Evolutionary conservation across 2,329 filamentous ascomycete species (phyloP), one percentile per base, ranked within the genome.

Genomic region (Talaromyces albobiverticillius): DNA sequence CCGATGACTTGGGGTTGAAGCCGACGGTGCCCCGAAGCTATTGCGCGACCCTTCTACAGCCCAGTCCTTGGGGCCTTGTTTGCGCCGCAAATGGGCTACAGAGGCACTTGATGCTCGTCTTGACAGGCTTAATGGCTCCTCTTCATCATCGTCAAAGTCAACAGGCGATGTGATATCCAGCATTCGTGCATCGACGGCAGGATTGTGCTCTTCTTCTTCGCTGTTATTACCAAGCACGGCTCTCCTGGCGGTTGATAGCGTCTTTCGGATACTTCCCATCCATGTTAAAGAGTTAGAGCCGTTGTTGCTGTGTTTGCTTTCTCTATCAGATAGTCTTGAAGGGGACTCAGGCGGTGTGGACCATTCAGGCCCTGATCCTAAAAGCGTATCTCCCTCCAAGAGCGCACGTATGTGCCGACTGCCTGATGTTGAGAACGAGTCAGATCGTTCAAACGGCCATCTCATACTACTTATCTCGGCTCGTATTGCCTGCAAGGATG

Each of bases 201-300:
- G 46, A 16, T 29, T 25, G 3, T 14, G 26, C 18, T 46, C 50
- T 3, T 26, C 31, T 14, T 25, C 50, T 4, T 10, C 29, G 20
- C 3, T 7, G 32, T 32, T 52, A 31, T 46, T 46, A 6, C 40
- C 42, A 13, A 50, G 48, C 45, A 57, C 58, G 18, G 46, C 48
- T 46, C 47, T 68, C 46, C 59, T 69, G 54, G 70, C 68, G 45
- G 71, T 67, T 4, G 79, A 79, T 38, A 89, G 82, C 10, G 86
- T 85, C 34, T 86, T 79, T 16, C 82, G 79, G 18, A 91, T 68
- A 46, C 83, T 88, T 20, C 87, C 87, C 10, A 91, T 74, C 84
- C 86, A 89, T 22, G 80, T 81, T 72, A 72, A 85, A 80, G 55
- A 49, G 34, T 46, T 54, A 26, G n/a, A n/a, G n/a, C 34, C 25